phyloP scores from a whole-genome alignment of 2,329 filamentous ascomycete genomes.

The Neurospora sp. region DNA sequence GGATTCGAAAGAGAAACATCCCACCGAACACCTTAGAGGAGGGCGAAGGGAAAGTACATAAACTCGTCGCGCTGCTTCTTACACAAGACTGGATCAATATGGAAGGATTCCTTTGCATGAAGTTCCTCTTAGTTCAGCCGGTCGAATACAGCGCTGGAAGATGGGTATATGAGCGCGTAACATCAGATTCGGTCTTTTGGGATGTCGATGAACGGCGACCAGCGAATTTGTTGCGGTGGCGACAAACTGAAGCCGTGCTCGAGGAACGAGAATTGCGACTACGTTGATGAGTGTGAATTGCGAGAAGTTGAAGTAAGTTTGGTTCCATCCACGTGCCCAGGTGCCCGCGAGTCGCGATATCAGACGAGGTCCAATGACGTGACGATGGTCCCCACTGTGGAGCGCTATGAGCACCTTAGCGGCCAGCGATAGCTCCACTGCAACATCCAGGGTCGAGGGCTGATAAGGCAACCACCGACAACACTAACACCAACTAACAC shows the following conservation, averaged over 20 bases:
- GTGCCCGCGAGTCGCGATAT: not conserved
- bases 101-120: rapidly evolving
- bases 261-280: not conserved
- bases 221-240: too few species aligned
- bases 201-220: too few species aligned
- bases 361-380: not conserved
- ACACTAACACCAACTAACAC: not conserved
- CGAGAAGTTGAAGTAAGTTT: not conserved
- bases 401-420: not conserved
- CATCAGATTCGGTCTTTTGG: too few species aligned
- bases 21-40: not conserved
- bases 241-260: too few species aligned
- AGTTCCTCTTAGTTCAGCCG: not conserved
- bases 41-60: not conserved
- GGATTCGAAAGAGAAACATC: rapidly evolving
- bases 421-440: not conserved
- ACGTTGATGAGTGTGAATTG: not conserved
- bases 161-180: not conserved
- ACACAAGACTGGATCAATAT: not conserved
- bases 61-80: not conserved
- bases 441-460: not conserved
- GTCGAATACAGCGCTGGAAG: not conserved
- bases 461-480: not conserved
- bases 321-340: not conserved
- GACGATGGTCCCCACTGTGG: not conserved